phyloP scores from a whole-genome alignment of 2,329 filamentous ascomycete genomes.

The Pseudogymnoascus sp. region DNA sequence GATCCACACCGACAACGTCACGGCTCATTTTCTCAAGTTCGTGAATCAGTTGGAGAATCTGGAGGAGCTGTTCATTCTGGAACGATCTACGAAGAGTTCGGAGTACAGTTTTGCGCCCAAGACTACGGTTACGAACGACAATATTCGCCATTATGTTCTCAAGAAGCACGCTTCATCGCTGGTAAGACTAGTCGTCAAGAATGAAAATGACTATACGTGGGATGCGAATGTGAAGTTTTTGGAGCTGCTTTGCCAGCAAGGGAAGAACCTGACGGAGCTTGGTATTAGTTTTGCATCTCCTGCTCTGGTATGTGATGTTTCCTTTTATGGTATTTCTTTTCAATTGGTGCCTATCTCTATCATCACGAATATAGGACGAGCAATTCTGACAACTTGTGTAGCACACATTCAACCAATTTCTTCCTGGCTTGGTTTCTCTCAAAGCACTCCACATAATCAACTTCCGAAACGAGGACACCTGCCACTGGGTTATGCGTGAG shows the following conservation, averaged over 20 bases:
- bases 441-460: slow-evolving; percentile 47
- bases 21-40: slow-evolving; percentile 44
- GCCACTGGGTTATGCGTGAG: slow-evolving; percentile 48
- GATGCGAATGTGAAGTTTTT: slow-evolving; percentile 48
- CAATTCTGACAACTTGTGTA: slow-evolving; percentile 23
- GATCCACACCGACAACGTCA: slow-evolving; percentile 57
- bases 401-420: slow-evolving; percentile 50
- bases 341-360: background rate
- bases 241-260: slow-evolving; percentile 44
- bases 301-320: slow-evolving; percentile 45
- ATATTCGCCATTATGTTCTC: slow-evolving; percentile 49
- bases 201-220: slow-evolving; percentile 46
- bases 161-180: slow-evolving; percentile 49
- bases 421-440: slow-evolving; percentile 40
- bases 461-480: slow-evolving; percentile 48
- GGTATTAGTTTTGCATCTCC: slow-evolving; percentile 41
- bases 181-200: slow-evolving; percentile 51
- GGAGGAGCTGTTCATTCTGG: slow-evolving; percentile 51
- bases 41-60: slow-evolving; percentile 44
- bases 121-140: slow-evolving; percentile 43
- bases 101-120: slow-evolving; percentile 45
- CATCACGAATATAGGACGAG: slow-evolving; percentile 6
- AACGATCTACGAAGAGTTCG: slow-evolving; percentile 42
- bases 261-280: slow-evolving; percentile 44
- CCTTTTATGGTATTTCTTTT: slow-evolving; percentile 36